Base-by-base conservation (phyloP, 2,329 filamentous ascomycete genomes). In the Lachnellula willkommii region DNA sequence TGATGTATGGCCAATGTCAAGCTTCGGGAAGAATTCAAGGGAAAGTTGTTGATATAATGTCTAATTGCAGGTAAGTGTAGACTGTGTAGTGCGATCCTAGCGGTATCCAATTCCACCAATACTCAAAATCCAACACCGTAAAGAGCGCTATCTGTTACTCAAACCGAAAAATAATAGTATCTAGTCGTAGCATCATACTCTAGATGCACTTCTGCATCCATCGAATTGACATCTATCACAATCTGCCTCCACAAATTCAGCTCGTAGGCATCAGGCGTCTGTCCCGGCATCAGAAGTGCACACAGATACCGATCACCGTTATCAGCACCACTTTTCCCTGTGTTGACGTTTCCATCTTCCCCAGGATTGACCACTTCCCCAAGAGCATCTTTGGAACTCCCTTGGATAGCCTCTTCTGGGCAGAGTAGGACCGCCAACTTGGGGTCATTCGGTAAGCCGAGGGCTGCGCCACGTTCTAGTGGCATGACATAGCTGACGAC, bases 121-220 rank as follows among this genome's bases (percentile, higher is more conserved):
- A 28, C 28, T 28, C 28, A 7, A 9, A 28, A 28, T 28, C 28
- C 28, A 28, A 28, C 28, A 28, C 8, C 28, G 28, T 28, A 28
- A 9, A 28, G 28, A 28, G 7, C 28, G 8, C 28, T 28, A 28
- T 28, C 8, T 28, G 37, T 40, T 2, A 11, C 43, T 51, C 35
- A 67, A 14, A 58, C 20, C 24, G 54, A 42, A 26, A 64, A 55
- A 54, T 75, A 73, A 59, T 75, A 77, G 52, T 75, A 77, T 53
- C 75, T 65, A n/a, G 74, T 74, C 7, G 61, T 70, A 2, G 64
- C 53, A 61, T 77, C 75, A 59, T 75, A 77, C 60, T 77, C 73
- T 9, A 77, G 57, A 32, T 75, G 55, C 3, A 77, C 70, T 63
- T 77, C 75, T 0, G 56, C 62, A 39, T 72, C 67, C 73, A 78